Evolutionary conservation across 805 yeast genomes (phyloP).

Genomic region (Lipomyces starkeyi): DNA sequence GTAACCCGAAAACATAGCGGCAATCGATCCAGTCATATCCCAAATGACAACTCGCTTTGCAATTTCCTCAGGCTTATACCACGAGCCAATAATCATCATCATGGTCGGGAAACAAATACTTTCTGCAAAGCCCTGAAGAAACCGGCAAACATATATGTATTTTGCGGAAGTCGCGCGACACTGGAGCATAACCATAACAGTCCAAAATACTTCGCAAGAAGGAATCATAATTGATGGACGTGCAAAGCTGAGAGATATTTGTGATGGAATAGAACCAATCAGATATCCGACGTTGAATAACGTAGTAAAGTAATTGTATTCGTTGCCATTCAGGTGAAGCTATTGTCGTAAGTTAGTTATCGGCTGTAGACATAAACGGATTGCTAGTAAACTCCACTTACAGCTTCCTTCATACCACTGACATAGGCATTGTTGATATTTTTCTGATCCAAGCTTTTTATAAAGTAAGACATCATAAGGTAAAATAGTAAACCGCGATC

Average conservation of each 20-base stretch:
- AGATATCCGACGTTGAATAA: constrained; percentile 65
- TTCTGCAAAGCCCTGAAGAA: constrained; percentile 49
- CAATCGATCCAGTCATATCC: constrained; percentile 68
- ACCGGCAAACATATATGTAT: constrained; percentile 19
- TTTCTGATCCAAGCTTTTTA: constrained; percentile 63
- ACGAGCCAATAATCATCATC: constrained; percentile 42
- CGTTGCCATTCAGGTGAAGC: constrained; percentile 63
- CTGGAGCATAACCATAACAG: constrained; percentile 35
- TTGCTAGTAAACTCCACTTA: constrained; percentile 45
- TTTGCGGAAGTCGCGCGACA: constrained; percentile 12
- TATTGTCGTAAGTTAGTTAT: constrained; percentile 45
- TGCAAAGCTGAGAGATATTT: constrained; percentile 43
- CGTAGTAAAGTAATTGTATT: constrained; percentile 60
- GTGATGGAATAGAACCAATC: constrained; percentile 46
- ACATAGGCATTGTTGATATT: constrained; percentile 71
- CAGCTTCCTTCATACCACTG: constrained; percentile 64
- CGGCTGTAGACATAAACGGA: background rate
- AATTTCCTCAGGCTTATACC: constrained; percentile 54
- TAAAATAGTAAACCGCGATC: constrained; percentile 48
- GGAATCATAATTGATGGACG: constrained; percentile 44
- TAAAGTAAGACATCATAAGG: constrained; percentile 53
- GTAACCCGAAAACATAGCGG: constrained; percentile 56
- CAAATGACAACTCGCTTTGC: constrained; percentile 54
- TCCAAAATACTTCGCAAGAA: constrained; percentile 35
- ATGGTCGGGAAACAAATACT: constrained; percentile 65